Evolutionary conservation across 2,329 filamentous ascomycete genomes (phyloP).

Genomic region (Cladophialophora exuberans): DNA sequence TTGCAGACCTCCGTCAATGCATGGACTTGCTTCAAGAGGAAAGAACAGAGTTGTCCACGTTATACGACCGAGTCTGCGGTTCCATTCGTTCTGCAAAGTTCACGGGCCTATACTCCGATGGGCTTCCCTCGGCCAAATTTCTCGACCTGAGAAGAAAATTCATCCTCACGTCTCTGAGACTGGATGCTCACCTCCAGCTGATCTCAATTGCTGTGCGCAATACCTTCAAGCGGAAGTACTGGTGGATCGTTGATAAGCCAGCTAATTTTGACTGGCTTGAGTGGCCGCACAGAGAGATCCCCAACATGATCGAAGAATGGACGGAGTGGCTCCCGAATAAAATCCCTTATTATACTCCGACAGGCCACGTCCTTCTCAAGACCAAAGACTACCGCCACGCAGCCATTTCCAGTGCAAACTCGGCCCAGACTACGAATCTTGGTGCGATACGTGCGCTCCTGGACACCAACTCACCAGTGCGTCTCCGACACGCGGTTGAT

Average conservation of each 20-base stretch:
- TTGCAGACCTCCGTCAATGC: constrained; percentile 23
- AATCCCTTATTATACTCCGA: constrained; percentile 42
- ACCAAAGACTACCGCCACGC: constrained; percentile 15
- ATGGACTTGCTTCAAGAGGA: constrained; percentile 25
- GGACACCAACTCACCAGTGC: constrained; percentile 22
- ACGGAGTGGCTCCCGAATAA: constrained; percentile 48
- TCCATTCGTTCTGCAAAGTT: constrained; percentile 2
- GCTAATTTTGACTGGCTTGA: constrained; percentile 22
- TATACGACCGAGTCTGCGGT: constrained; percentile 24
- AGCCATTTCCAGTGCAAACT: constrained; percentile 20
- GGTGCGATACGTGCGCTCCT: constrained; percentile 23
- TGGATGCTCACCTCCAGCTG: constrained; percentile 28
- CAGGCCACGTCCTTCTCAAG: constrained; percentile 42
- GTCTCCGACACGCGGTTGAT: constrained; percentile 14
- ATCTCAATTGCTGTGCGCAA: constrained; percentile 22
- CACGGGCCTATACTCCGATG: constrained; percentile 17
- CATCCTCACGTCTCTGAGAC: constrained; percentile 20
- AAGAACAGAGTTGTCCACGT: constrained; percentile 13
- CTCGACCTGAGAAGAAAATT: constrained; percentile 27
- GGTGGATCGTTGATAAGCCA: too few relatives aligned
- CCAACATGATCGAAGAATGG: constrained; percentile 54
- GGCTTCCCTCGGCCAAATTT: constrained; percentile 24
- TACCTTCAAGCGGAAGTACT: constrained; percentile 29
- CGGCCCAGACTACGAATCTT: constrained; percentile 17
- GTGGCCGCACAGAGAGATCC: constrained; percentile 45